A percentile compares a stretch with the other conserved stretches of the same genome.
Evolutionary conservation across 2,329 filamentous ascomycete genomes (phyloP).

Genomic region (Parafenestella ontariensis): DNA sequence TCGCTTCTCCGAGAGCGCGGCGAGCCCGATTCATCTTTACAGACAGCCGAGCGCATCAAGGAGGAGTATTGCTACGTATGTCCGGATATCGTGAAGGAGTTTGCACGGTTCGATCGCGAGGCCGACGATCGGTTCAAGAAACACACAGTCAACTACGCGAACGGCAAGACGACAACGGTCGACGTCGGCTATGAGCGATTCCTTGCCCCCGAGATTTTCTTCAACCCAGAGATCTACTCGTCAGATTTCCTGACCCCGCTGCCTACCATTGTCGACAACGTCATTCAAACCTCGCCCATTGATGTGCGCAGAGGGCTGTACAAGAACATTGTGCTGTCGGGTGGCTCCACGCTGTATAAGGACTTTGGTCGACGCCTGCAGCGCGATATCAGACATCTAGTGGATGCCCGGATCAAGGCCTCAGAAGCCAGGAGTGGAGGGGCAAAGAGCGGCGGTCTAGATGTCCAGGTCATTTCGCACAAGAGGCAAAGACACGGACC

Average conservation of each 20-base stretch:
- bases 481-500: slow-evolving; percentile 97
- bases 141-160: slow-evolving; percentile 84
- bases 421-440: slow-evolving; percentile 92
- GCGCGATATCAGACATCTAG: slow-evolving; percentile 94
- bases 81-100: slow-evolving; percentile 99
- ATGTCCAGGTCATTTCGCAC: slow-evolving; percentile 96
- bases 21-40: slow-evolving; percentile 94
- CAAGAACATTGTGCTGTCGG: slow-evolving; percentile 99
- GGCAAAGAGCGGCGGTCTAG: slow-evolving; percentile 89
- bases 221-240: slow-evolving; percentile 99
- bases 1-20: slow-evolving; percentile 93
- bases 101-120: slow-evolving; percentile 91
- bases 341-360: slow-evolving; percentile 97
- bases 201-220: slow-evolving; percentile 98
- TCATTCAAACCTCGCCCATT: slow-evolving; percentile 97
- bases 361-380: slow-evolving; percentile 96
- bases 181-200: slow-evolving; percentile 98
- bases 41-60: slow-evolving; percentile 98
- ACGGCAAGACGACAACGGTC: slow-evolving; percentile 82
- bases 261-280: slow-evolving; percentile 90
- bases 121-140: slow-evolving; percentile 84
- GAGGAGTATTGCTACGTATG: slow-evolving; percentile 99
- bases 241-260: slow-evolving; percentile 97
- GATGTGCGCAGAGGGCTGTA: slow-evolving; percentile 96
- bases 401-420: slow-evolving; percentile 89